A percentile compares a stretch with the other conserved stretches of the same genome.
Evolutionary conservation across 805 yeast genomes (phyloP).

Genomic region (Pichia thaimueangensis): DNA sequence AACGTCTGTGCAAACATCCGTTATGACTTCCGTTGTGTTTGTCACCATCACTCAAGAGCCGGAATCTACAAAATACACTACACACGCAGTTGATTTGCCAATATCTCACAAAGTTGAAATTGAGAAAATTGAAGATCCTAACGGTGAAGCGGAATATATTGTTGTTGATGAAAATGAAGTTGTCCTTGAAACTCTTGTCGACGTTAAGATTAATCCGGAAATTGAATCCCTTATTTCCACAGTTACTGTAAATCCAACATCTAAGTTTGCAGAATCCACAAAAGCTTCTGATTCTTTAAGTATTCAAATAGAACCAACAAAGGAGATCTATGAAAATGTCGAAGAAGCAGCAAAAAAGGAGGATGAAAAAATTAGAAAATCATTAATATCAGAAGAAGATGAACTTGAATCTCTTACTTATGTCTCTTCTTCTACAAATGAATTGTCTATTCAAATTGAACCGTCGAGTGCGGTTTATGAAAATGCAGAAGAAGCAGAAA

Average conservation of each 20-base stretch:
- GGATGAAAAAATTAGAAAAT: background rate
- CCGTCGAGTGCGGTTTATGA: background rate
- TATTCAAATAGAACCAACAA: conserved; percentile 10
- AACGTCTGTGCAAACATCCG: conserved; percentile 3
- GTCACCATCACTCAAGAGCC: conserved; percentile 2
- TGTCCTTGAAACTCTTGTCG: background rate
- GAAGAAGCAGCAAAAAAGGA: conserved; percentile 1
- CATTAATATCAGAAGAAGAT: background rate
- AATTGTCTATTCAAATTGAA: conserved; percentile 6
- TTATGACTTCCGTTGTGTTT: conserved; percentile 3
- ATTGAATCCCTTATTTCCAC: too few relatives aligned
- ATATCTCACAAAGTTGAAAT: background rate
- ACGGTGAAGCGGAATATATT: background rate
- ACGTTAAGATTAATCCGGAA: background rate
- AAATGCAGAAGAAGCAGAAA: background rate
- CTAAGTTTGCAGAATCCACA: background rate
- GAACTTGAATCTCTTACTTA: background rate
- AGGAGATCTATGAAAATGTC: background rate
- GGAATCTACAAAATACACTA: background rate
- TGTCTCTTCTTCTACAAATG: background rate
- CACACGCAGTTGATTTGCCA: background rate
- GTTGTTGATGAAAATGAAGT: background rate
- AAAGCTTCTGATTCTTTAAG: too few relatives aligned
- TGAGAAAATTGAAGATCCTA: background rate
- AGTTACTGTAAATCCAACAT: background rate